A percentile compares a stretch with the other conserved stretches of the same genome.
Evolutionary conservation across 1,139 yeast genomes (phyloP).

Genomic region (Meyerozyma carpophila): DNA sequence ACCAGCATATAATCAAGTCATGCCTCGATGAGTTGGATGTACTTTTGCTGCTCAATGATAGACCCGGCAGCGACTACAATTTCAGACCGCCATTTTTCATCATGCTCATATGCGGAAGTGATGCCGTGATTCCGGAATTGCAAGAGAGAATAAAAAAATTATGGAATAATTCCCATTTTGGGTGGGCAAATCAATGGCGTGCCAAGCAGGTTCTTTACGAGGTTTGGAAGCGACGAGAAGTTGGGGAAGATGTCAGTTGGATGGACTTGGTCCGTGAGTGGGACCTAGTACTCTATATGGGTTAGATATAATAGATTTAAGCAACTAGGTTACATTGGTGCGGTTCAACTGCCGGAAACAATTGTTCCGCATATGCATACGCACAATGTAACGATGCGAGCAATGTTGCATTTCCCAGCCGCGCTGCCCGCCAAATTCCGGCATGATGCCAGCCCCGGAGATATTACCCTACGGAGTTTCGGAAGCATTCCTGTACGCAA

Average conservation of each 20-base stretch:
- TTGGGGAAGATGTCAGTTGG: constrained; percentile 42
- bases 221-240: constrained; percentile 42
- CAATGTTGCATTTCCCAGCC: not conserved
- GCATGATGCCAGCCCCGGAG: not conserved
- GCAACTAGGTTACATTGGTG: not conserved
- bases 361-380: not conserved
- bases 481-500: constrained; percentile 1
- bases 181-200: constrained; percentile 42
- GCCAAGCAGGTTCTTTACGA: constrained; percentile 49
- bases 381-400: not conserved
- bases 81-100: constrained; percentile 44
- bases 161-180: constrained; percentile 21
- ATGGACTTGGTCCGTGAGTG: constrained; percentile 52
- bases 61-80: constrained; percentile 4
- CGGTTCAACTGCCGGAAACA: too few species aligned
- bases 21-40: constrained; percentile 28
- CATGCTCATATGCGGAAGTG: constrained; percentile 44
- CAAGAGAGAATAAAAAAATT: constrained; percentile 24
- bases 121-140: constrained; percentile 22
- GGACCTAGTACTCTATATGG: constrained; percentile 41
- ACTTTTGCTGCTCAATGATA: constrained; percentile 14
- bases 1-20: constrained; percentile 28
- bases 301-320: constrained; percentile 7
- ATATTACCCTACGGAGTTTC: not conserved
- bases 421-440: not conserved